Base-by-base conservation (phyloP, 2,329 filamentous ascomycete species). In the Sclerotinia minor region DNA sequence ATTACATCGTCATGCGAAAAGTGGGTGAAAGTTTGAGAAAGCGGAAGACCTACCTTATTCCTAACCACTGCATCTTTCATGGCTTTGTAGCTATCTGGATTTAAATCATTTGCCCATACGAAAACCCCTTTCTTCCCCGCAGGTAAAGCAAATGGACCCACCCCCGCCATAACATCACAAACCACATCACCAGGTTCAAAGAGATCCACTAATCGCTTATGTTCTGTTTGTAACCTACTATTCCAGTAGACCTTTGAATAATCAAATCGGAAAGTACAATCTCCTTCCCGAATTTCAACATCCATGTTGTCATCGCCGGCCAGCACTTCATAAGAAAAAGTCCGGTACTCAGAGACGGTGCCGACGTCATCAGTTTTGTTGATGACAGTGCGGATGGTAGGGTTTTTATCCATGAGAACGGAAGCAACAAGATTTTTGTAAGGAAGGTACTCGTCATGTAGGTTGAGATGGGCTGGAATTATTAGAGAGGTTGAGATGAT, bases 171-270 rank as follows among this genome's bases (percentile, higher is more conserved):
- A 72, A 97, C 90, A 79, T 99, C 95, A 80, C 90, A 95, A 1
- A 98, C 91, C 4, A 93, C 93, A 76, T 98, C 91, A 50, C 95
- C 94, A 8, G 90, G 87, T 67, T 87, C 81, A 81, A 98, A 97
- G 66, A 89, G 80, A 64, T 84, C 81, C 69, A 94, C 87, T 21
- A 98, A 82, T 3, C 95, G 85, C 71, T 89, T 87, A 79, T 99
- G 95, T 79, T 99, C 95, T 0, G 88, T 91, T 75, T 96, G 90
- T 19, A 99, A 86, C 73, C 94, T 89, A 75, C 89, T 93, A 80
- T 99, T 99, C 94, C 94, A 99, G 83, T 99, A 99, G 5, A 99
- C 95, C 74, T 96, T 96, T 70, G 91, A 87, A 79, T 96, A 99
- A 81, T 99, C 92, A 79, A 99, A 98, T 67, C 84, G 84, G 81